These are phyloP conservation scores for Paecilomyces sp. DNA, from an alignment of 2,329 filamentous ascomycete species.

Conservation along the genomic window DNA sequence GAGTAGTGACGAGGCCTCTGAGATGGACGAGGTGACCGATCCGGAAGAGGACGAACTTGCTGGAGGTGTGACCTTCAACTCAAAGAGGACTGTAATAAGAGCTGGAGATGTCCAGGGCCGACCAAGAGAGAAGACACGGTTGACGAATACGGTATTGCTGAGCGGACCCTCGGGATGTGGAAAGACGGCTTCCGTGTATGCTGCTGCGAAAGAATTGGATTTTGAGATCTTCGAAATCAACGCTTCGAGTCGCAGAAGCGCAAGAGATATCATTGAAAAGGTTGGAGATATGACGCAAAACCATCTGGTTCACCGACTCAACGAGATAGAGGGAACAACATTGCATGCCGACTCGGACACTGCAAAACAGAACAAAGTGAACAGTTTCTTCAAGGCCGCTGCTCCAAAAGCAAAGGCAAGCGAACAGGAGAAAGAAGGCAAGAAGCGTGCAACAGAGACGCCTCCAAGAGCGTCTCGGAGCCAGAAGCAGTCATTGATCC, in stretches of 20 bases:
- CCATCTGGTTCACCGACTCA: conserved; percentile 65
- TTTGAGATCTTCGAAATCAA: conserved; percentile 97
- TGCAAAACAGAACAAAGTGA: conserved; percentile 71
- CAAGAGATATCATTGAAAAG: conserved; percentile 81
- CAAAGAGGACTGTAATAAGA: conserved; percentile 35
- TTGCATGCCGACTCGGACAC: conserved; percentile 37
- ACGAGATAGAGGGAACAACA: conserved; percentile 18
- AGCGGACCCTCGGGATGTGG: conserved; percentile 87
- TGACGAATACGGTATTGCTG: conserved; percentile 70
- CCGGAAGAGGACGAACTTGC: conserved; percentile 44
- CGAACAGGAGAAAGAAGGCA: conserved; percentile 5
- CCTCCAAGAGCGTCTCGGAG: conserved; percentile 30
- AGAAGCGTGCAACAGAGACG: conserved; percentile 10
- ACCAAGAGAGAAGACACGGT: conserved; percentile 46
- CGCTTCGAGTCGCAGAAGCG: conserved; percentile 70
- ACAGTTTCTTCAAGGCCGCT: conserved; percentile 67
- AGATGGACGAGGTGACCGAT: conserved; percentile 63
- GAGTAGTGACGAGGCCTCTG: conserved; percentile 65
- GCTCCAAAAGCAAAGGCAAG: conserved; percentile 13
- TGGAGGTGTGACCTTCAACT: conserved; percentile 28
- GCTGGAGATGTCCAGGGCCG: conserved; percentile 27
- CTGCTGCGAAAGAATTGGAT: conserved; percentile 81
- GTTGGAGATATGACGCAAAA: conserved; percentile 97
- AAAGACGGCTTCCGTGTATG: conserved; percentile 88
- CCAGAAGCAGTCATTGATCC: conserved; percentile 90